These are phyloP conservation scores for Macrolepiota dolichaula DNA, from an alignment of 768 basidiomycete genomes.

Conservation along the genomic window DNA sequence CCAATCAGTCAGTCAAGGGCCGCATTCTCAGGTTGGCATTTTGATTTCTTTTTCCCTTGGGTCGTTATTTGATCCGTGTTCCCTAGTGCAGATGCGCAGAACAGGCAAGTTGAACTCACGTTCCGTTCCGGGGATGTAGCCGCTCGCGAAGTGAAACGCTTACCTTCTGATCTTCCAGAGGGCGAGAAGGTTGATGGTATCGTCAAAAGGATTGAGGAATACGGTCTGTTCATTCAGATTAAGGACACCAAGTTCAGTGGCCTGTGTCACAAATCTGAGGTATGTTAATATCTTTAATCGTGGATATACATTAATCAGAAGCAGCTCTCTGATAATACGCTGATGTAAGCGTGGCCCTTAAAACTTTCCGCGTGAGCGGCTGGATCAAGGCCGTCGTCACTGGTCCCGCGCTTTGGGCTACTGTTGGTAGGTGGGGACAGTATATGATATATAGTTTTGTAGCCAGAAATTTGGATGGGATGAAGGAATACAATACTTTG, in stretches of 20 bases:
- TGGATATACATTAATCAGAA: background rate
- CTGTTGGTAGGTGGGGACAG: constrained; percentile 54
- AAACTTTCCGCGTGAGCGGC: constrained; percentile 84
- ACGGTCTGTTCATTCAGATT: constrained; percentile 91
- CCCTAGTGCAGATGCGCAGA: constrained; percentile 62
- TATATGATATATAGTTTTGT: background rate
- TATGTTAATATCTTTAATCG: constrained; percentile 25
- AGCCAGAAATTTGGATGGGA: background rate
- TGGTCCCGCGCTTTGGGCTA: constrained; percentile 67
- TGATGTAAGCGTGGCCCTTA: constrained; percentile 74
- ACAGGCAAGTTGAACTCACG: constrained; percentile 87
- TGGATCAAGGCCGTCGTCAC: constrained; percentile 76
- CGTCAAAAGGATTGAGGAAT: constrained; percentile 81
- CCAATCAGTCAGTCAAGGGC: constrained; percentile 84
- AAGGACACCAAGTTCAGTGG: constrained; percentile 83
- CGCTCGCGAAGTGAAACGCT: constrained; percentile 28
- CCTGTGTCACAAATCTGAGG: constrained; percentile 93
- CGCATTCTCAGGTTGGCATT: constrained; percentile 69
- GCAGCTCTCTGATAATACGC: constrained; percentile 88
- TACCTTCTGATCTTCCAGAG: constrained; percentile 56
- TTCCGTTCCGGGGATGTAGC: constrained; percentile 67
- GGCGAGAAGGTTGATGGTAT: constrained; percentile 80
- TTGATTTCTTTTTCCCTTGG: constrained; percentile 9
- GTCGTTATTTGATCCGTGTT: background rate
- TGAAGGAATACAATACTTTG: background rate